Base-by-base conservation (phyloP, 1,139 yeast genomes). In the Taphrina wiesneri region DNA sequence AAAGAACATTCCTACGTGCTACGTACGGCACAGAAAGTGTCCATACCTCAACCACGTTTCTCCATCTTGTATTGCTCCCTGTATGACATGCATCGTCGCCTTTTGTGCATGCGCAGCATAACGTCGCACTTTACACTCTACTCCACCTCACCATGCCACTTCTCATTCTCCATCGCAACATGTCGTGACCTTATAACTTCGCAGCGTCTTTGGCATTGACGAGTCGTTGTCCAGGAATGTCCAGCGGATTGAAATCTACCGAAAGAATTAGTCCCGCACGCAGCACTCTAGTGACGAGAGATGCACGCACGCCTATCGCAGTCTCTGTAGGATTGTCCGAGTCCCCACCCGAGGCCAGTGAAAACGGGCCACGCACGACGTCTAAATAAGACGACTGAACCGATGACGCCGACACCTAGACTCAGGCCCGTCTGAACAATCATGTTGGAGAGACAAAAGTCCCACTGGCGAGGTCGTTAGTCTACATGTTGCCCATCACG, bases 371-470 rank as follows among this genome's bases (percentile, higher is more conserved):
- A 68, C 39, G 67, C 53, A 52, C 67, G 67, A 15, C 69, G 90
- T 77, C 83, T 89, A 82, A 93, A 93, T 66, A 93, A 79, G 70
- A 95, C 79, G 60, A 92, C 96, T n/a, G 97, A 90, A 46, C 96
- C 88, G 68, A 92, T 83, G 56, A 95, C 96, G 78, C 99, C 99
- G 61, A 88, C 96, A 70, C 98, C 98, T 72, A 95, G 87, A 65
- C 99, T 99, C 71, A 95, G 83, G n/a, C 97, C 97, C 74, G 97
- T 88, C 80, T 93, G 93, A 73, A 95, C 96, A 72, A 95, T 82
- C 70, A 95, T 86, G 80, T 95, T 95, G 70, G 99, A 90, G 74
- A 95, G 83, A 67, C 92, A 97, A 71, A 92, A 90, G 77, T 95
- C 99, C 99, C 99, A 95, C 83, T 85, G 46, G 19, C 28, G 47